Base-by-base conservation (phyloP, 352 stramenopile genomes). In the Thraustotheca clavata region DNA sequence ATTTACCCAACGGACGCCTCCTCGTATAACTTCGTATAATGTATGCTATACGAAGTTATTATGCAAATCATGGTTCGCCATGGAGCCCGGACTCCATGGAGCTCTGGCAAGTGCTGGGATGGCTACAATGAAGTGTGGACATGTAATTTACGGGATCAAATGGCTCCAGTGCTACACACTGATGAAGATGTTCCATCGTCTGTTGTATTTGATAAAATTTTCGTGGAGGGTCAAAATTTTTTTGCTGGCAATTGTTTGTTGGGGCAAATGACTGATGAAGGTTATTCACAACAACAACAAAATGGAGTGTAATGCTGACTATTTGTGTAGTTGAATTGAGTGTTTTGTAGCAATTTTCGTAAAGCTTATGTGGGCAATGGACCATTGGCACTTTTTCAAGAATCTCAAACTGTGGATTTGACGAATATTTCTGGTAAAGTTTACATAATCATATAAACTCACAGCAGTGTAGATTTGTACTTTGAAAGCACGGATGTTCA, bases 81-180 rank as follows among this genome's bases (percentile, higher is more conserved):
- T 27, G 57, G 57, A 18, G 57, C 57, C 4, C 57, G 57, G 41
- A 65, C 57, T 33, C 57, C 57, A 24, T 65, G 35, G 20, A 54
- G 35, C 11, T 43, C 18, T 11, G 16, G 34, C 3, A 47, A 39
- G 22, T 65, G 57, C 57, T 65, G 57, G 57, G 35, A 65, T 20
- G 57, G 57, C 5, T 65, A 65, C 57, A 34, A 52, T 20, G 57
- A 65, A 22, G 57, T 36, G 41, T 65, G 57, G 57, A 65, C 52
- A 33, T 65, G 57, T 20, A 55, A 22, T 29, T 36, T 65, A n/a
- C 57, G 29, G 20, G 36, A 65, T 54, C 38, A 36, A 24, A n/a
- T 54, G 29, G 35, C 35, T 11, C 57, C 57, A 26, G 57, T 54
- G n/a, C 38, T 65, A 27, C 20, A 61, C 18, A 38, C 57, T 7